Conservation (phyloP, 2,329 filamentous ascomycete species). For the Dryadomyces quercivorus region DNA sequence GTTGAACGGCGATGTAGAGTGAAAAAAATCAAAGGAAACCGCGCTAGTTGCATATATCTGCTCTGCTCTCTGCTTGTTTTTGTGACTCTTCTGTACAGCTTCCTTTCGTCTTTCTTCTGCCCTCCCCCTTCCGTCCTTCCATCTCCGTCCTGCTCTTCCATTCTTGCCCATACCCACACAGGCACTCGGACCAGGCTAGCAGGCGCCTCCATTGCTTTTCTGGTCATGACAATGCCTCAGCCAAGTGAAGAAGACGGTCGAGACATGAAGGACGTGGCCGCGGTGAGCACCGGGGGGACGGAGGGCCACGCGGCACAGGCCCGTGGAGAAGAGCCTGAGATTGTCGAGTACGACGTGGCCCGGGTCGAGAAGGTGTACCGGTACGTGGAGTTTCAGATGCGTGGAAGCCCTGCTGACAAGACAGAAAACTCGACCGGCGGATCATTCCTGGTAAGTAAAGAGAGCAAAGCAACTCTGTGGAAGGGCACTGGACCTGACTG, state of each 20-base stretch:
- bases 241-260: not conserved
- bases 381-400: constrained; percentile 13
- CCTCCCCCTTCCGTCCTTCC: not conserved
- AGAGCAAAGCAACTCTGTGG: too few relatives aligned
- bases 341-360: constrained; percentile 34
- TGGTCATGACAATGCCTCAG: constrained; percentile 7
- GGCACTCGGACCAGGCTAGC: constrained; percentile 29
- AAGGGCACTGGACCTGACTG: not conserved
- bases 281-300: not conserved
- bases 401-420: not conserved
- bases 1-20: too few relatives aligned
- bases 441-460: constrained; percentile 42
- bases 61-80: too few relatives aligned
- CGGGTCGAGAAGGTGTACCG: constrained; percentile 43
- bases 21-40: too few relatives aligned
- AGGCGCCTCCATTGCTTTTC: constrained; percentile 40
- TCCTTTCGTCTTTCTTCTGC: too few relatives aligned
- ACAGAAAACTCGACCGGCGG: constrained; percentile 39
- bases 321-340: not conserved
- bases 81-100: too few relatives aligned
- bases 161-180: not conserved
- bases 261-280: not conserved
- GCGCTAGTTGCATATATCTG: too few relatives aligned
- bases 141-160: not conserved
- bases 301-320: too few relatives aligned